phyloP scores from a whole-genome alignment of 2,329 filamentous ascomycete species.

The Paraphaeosphaeria sporulosa region DNA sequence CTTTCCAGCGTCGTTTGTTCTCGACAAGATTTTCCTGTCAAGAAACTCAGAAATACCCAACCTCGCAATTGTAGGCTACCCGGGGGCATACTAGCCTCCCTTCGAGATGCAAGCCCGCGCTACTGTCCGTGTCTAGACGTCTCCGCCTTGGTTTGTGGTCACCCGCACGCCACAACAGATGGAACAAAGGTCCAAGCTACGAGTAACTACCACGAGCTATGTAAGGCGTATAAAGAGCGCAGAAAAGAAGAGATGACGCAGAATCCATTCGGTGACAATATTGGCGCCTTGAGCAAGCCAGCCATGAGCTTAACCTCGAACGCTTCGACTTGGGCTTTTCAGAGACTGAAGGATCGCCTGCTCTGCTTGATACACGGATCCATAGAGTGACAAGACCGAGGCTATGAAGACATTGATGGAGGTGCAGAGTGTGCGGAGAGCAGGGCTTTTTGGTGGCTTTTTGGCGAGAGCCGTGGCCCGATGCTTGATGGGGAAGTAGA shows the following conservation, averaged over 20 bases:
- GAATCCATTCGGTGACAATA: conserved; percentile 81
- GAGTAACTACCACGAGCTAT: conserved; percentile 27
- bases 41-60: conserved; percentile 65
- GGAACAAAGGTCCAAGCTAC: conserved; percentile 40
- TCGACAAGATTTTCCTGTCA: conserved; percentile 38
- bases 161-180: conserved; percentile 2
- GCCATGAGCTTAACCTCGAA: conserved; percentile 62
- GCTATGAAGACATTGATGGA: conserved; percentile 54
- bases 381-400: conserved; percentile 44
- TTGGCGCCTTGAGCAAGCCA: conserved; percentile 76
- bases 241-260: conserved; percentile 64
- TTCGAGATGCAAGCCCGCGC: conserved; percentile 84
- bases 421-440: conserved; percentile 49
- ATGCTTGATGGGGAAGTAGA: conserved; percentile 72
- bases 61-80: conserved; percentile 78
- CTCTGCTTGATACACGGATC: conserved; percentile 36
- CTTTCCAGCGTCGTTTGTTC: conserved; percentile 53
- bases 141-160: not conserved
- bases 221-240: conserved; percentile 16
- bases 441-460: conserved; percentile 57
- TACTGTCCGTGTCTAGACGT: conserved; percentile 53
- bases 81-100: conserved; percentile 80
- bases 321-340: conserved; percentile 40
- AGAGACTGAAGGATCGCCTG: conserved; percentile 57
- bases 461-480: conserved; percentile 71